Evolutionary conservation across 345 rosid species (phyloP).

Genomic region (Salix koriyanagi): DNA sequence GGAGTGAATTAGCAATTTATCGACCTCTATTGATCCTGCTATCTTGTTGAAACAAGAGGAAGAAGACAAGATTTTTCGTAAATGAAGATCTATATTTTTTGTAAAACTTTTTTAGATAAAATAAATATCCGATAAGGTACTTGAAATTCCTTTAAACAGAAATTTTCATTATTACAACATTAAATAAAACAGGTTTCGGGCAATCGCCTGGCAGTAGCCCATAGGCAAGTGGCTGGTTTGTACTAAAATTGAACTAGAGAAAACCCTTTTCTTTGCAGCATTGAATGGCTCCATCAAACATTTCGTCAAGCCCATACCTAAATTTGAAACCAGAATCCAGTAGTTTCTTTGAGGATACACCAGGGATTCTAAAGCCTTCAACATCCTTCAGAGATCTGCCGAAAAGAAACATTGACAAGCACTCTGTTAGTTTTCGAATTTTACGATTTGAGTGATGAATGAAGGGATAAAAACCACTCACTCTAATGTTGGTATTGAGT

Average conservation of each 20-base stretch:
- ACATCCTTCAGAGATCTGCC: slow-evolving; percentile 25
- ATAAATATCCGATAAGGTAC: too few relatives aligned
- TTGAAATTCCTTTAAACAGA: too few relatives aligned
- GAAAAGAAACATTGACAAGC: slow-evolving; percentile 1
- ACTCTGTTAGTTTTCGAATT: background rate
- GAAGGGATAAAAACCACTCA: slow-evolving; percentile 17
- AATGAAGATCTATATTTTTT: too few relatives aligned
- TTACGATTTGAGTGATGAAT: background rate
- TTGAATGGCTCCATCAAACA: slow-evolving; percentile 34
- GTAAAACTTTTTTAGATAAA: too few relatives aligned
- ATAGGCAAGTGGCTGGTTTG: background rate
- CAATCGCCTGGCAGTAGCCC: too few relatives aligned
- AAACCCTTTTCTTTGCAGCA: slow-evolving; percentile 39
- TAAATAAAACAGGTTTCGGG: too few relatives aligned
- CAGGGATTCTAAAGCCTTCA: background rate
- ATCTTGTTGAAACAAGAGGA: too few relatives aligned
- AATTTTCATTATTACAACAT: too few relatives aligned
- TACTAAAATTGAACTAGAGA: slow-evolving; percentile 3
- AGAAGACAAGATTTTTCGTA: too few relatives aligned
- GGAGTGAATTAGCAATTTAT: too few relatives aligned
- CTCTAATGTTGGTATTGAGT: slow-evolving; percentile 39
- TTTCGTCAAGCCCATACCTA: slow-evolving; percentile 32
- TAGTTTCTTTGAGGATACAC: slow-evolving; percentile 31
- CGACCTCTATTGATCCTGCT: too few relatives aligned
- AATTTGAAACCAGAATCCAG: slow-evolving; percentile 29